Conservation (phyloP, 225 moss, liverwort and hornwort genomes). For the Rhytidiadelphus loreus region DNA sequence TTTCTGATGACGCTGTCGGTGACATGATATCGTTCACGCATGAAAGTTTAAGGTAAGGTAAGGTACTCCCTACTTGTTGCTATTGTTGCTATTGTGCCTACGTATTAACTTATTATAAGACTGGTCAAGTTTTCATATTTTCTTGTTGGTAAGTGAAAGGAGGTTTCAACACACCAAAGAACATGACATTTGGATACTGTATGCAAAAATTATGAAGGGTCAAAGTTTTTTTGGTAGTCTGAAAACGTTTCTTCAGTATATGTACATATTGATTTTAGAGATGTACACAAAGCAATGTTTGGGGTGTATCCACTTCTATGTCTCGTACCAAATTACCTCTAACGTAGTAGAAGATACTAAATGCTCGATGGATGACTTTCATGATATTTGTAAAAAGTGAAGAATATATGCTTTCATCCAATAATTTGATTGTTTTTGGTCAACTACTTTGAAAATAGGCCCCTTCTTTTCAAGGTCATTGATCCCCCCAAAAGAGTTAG, state of each 20-base stretch:
- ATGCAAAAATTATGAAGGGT: neutral
- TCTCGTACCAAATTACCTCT: neutral
- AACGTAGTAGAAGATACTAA: fast-evolving
- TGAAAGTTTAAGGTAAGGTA: neutral
- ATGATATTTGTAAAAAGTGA: neutral
- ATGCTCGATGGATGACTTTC: neutral
- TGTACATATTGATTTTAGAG: neutral
- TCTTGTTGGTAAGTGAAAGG: neutral
- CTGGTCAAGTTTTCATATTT: neutral
- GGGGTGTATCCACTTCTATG: neutral
- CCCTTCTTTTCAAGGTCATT: neutral
- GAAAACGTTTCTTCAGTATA: fast-evolving
- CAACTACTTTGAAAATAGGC: fast-evolving
- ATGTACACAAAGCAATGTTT: neutral
- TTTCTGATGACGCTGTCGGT: neutral
- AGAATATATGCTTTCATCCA: neutral
- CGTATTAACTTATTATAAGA: neutral
- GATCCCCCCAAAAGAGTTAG: fast-evolving
- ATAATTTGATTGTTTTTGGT: neutral
- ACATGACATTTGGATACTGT: fast-evolving
- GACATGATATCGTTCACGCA: neutral
- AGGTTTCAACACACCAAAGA: neutral
- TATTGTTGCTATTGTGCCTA: too few species aligned
- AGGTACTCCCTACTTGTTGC: too few species aligned
- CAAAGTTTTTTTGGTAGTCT: neutral